Evolutionary conservation across 1,139 yeast species (phyloP).

Genomic region (Yamadazyma spencermartinsiae): DNA sequence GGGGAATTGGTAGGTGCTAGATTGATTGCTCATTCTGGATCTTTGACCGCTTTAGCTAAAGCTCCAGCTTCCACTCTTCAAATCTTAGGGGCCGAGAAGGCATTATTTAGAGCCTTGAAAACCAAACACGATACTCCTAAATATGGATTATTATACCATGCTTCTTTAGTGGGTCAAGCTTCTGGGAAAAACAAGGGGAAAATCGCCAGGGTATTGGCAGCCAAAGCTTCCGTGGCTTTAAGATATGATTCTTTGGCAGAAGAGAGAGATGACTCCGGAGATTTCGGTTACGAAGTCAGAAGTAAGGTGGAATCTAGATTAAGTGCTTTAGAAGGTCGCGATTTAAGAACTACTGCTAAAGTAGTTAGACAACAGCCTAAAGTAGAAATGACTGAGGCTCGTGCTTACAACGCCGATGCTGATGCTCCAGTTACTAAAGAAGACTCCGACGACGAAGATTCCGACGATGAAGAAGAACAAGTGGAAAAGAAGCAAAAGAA

Average conservation of each 20-base stretch:
- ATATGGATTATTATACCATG: slow-evolving; percentile 95
- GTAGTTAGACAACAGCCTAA: slow-evolving; percentile 75
- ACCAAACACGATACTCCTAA: slow-evolving; percentile 98
- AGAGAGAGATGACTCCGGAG: slow-evolving; percentile 94
- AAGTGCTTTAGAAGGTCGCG: slow-evolving; percentile 95
- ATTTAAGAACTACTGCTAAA: slow-evolving; percentile 78
- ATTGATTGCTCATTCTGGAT: slow-evolving; percentile 97
- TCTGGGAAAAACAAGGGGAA: slow-evolving; percentile 97
- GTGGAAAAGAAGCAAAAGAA: slow-evolving; percentile 36
- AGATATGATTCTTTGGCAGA: slow-evolving; percentile 97
- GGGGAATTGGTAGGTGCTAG: slow-evolving; percentile 99
- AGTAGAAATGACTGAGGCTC: slow-evolving; percentile 79
- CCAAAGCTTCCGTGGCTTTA: slow-evolving; percentile 94
- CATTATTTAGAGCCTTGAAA: slow-evolving; percentile 95
- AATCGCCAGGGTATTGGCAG: slow-evolving; percentile 98
- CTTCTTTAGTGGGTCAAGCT: slow-evolving; percentile 95
- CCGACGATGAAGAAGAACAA: slow-evolving; percentile 48
- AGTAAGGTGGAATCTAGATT: slow-evolving; percentile 93
- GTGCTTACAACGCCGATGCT: slow-evolving; percentile 93
- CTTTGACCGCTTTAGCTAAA: slow-evolving; percentile 91
- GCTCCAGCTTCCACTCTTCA: slow-evolving; percentile 99
- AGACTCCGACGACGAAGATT: slow-evolving; percentile 47
- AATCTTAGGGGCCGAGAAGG: slow-evolving; percentile 98
- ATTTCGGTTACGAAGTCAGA: slow-evolving; percentile 88
- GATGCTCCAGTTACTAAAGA: slow-evolving; percentile 51